Evolutionary conservation across 2,329 filamentous ascomycete genomes (phyloP), one percentile per base, ranked within the genome.

Genomic region (Chrysoporthe puriensis): DNA sequence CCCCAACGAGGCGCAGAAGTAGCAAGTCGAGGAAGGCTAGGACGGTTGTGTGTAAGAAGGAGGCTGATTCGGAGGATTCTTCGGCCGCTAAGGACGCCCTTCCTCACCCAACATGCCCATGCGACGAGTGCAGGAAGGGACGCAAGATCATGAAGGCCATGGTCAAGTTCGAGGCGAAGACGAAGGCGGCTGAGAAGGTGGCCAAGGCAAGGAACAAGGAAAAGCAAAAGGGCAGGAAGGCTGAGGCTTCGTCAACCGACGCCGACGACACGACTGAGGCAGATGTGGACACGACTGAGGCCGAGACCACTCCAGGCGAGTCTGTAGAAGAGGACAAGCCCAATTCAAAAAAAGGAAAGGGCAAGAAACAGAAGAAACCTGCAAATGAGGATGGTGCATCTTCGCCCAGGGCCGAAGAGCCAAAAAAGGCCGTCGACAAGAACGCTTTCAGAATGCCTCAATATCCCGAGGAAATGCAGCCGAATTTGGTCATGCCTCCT

Each of bases 401-500:
- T 16, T 16, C 11, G 18, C n/a, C 57, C n/a, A 62, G 70, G 54
- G 54, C 69, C 7, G 60, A 68, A 56, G 56, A 68, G 8, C 70
- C 72, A 32, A 71, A 70, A 14, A 69, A 71, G 59, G 16, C 46
- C 11, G 43, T 58, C 63, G 21, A 66, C 34, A 69, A 64, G 36
- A 52, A 42, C 6, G 21, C 62, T 32, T 66, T 69, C 58, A 67
- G 58, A 52, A 32, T 68, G 32, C 71, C 73, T 7, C 67, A 71
- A 21, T 68, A 69, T 16, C 66, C 63, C 40, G 66, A 62, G 21
- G 40, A 43, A n/a, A 63, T 70, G 62, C 76, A 76, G 4, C 81
- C 83, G 0, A 80, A 84, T 57, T 78, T 84, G 62, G 77, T 88
- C 56, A 76, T 83, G 71, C 83, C 84, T 2, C 77, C 82, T 52